Base-by-base conservation (phyloP, 202 grass and related monocot species). In the Musa balbisiana region DNA sequence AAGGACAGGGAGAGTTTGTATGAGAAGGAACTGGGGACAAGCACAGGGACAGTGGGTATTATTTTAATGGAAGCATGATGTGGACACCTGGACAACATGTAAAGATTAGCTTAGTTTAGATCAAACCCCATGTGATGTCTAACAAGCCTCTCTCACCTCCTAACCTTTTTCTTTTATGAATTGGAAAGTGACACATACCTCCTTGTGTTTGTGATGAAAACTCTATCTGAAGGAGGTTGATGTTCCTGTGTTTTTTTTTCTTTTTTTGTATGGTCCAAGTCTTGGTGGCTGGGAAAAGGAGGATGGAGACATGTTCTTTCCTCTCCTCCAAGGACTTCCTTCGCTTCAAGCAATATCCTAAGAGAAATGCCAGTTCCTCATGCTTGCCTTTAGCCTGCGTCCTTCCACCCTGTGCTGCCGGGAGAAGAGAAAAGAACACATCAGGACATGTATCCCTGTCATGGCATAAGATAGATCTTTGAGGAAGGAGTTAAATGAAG, bases 281-380 rank as follows among this genome's bases (percentile, higher is more conserved):
- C 26, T 43, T 27, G 67, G 13, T 8, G 33, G 12, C 12, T 16
- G 25, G 43, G 66, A 49, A 49, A 19, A 43, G 65, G 65, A 27
- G 21, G 67, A 69, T 69, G 23, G 23, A 43, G 67, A 69, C 67
- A 69, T 69, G 67, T 69, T 69, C 67, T 20, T 69, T 69, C 67
- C 67, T 69, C 67, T 49, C 67, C 27, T 51, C 67, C 67, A 69
- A 49, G 67, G 67, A 69, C 67, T 69, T 69, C 67, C 67, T 69
- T 14, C 67, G 43, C 24, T 43, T 5, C 67, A 69, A 69, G 67
- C 67, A 69, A 69, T 17, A 69, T 14, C 33, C 5, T 43, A 64
- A 64, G 23, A 22, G 23, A 64, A 21, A 21, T 64, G 60, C 60
- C 60, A 24, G 20, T 11, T 64, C 60, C 15, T 64, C 17, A 10